Percentiles rank a stretch among this genome's conserved stretches.
These are phyloP conservation scores for Colletotrichum neosansevieriae DNA, from an alignment of 2,329 filamentous ascomycete genomes.

Conservation along the genomic window DNA sequence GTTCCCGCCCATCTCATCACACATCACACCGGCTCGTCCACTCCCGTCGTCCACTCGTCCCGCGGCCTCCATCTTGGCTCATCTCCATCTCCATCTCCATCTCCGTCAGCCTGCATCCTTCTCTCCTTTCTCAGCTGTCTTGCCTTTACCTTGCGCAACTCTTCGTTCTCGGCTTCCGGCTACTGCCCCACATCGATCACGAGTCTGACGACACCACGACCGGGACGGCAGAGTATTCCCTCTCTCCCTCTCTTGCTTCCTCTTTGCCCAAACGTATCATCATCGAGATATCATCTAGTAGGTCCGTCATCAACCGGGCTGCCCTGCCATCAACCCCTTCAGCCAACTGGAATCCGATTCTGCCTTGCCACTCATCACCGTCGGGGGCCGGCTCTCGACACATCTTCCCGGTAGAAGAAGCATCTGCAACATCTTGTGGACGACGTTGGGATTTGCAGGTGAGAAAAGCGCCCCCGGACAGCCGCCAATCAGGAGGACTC, in stretches of 20 bases:
- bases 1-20: neutral
- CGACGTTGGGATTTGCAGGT: conserved; percentile 36
- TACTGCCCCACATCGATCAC: conserved; percentile 23
- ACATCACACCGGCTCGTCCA: neutral
- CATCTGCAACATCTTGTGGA: conserved; percentile 32
- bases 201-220: conserved; percentile 29
- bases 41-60: neutral
- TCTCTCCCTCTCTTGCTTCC: conserved; percentile 12
- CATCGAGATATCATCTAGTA: conserved; percentile 12
- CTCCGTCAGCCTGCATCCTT: neutral
- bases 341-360: too few relatives aligned
- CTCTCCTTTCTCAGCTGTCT: conserved; percentile 23
- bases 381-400: conserved; percentile 19
- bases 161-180: neutral
- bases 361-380: conserved; percentile 30
- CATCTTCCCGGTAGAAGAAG: conserved; percentile 31
- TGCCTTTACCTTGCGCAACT: neutral
- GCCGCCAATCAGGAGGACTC: conserved; percentile 43
- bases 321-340: too few relatives aligned
- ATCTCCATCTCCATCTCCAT: conserved; percentile 9
- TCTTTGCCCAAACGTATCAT: conserved; percentile 16
- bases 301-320: neutral
- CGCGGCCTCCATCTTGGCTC: conserved; percentile 15
- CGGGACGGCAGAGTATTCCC: conserved; percentile 15
- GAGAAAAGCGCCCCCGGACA: conserved; percentile 29